Base-by-base conservation (phyloP, 108 stramenopile species). In the Skeletonema costatum region DNA sequence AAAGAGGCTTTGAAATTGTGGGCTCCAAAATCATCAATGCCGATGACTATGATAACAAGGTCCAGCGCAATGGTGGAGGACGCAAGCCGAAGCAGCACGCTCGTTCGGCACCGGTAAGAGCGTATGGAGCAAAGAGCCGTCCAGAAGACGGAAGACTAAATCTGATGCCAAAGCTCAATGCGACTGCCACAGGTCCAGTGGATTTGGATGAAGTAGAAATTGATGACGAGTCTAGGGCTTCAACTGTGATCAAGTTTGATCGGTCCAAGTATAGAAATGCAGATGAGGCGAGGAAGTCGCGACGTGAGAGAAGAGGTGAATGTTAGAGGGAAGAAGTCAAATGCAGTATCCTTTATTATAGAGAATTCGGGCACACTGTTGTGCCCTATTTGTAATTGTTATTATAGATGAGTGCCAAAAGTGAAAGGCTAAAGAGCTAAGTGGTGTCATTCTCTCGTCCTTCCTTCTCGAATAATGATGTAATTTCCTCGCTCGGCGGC, bases 261-360 rank as follows among this genome's bases (percentile, higher is more conserved):
- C 70, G 74, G n/a, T 48, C 68, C 17, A 82, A 82, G 33, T 82
- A 82, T 51, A 71, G 66, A 63, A 68, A 70, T 62, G 81, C 75
- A 5, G 81, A 75, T 38, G 81, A 82, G 64, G 81, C 81, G 1
- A 75, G 70, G 60, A 64, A 30, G 19, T 36, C 59, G 32, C 73
- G 80, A 44, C 62, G 80, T 58, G 21, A 74, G 64, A 69, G 80
- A 60, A 70, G 80, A 66, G 80, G 67, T 41, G 72, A 81, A 53
- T 81, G 80, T 41, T 81, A 81, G 73, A 60, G 48, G 9, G 8
- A 39, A 39, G 8, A 39, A 39, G 38, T 8, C 0, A 11, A 41
- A 11, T 2, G 10, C 11, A 41, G 11, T 41, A 9, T 39, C 2
- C 10, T 0, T 41, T 12, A 11, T 41, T 12, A 10, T 41, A 11